A percentile compares a stretch with the other conserved stretches of the same genome.
Evolutionary conservation across 2,329 filamentous ascomycete genomes (phyloP).

Genomic region (Fusarium guadeloupense): DNA sequence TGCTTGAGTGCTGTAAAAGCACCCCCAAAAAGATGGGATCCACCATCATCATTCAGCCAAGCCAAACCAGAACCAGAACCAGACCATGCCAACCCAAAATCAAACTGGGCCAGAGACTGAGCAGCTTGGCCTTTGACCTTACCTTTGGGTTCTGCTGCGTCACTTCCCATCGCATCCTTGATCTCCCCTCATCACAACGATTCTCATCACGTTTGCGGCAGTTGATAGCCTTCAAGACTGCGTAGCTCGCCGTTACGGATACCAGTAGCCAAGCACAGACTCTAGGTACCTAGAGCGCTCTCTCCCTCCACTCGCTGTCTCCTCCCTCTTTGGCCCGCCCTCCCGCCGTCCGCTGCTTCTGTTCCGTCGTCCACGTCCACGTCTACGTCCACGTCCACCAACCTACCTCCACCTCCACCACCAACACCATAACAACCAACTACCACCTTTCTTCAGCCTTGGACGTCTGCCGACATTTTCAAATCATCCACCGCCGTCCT

Average conservation of each 20-base stretch:
- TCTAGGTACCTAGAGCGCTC: constrained; percentile 9
- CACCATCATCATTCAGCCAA: constrained; percentile 20
- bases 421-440: constrained; percentile 9
- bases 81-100: constrained; percentile 29
- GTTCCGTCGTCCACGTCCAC: too few relatives aligned
- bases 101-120: constrained; percentile 37
- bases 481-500: constrained; percentile 27
- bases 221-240: neutral
- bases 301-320: constrained; percentile 30
- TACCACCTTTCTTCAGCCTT: constrained; percentile 30
- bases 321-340: constrained; percentile 35
- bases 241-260: neutral
- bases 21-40: constrained; percentile 25
- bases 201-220: constrained; percentile 5
- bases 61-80: constrained; percentile 4
- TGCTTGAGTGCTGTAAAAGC: constrained; percentile 4
- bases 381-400: constrained; percentile 20
- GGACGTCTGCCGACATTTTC: constrained; percentile 30
- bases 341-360: constrained; percentile 25
- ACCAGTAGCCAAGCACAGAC: constrained; percentile 27
- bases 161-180: constrained; percentile 31
- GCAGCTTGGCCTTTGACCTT: constrained; percentile 32
- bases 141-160: constrained; percentile 37
- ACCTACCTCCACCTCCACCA: constrained; percentile 17
- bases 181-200: constrained; percentile 20